Base-by-base conservation (phyloP, 1,284 basidiomycete species). In the Irpex rosettiformis region DNA sequence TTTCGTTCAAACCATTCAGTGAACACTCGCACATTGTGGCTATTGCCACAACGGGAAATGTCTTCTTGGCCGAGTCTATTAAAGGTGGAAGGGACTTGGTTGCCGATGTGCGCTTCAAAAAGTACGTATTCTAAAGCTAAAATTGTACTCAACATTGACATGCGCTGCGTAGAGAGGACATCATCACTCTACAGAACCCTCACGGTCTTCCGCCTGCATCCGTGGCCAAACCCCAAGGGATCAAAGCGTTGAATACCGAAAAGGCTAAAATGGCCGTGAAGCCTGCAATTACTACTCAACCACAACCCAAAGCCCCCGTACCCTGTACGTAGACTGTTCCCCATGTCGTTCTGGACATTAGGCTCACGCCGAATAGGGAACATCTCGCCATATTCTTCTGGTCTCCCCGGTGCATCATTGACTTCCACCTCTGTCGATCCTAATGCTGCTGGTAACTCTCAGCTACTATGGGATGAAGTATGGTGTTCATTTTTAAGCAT, bases 341-440 rank as follows among this genome's bases (percentile, higher is more conserved):
- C 28, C 28, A 16, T 21, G 48, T 40, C 53, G 16, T 47, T 24
- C 42, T 18, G 24, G 18, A 51, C 24, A 8, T 16, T 25, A 11
- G 13, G 11, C 21, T 33, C 58, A 43, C 54, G 42, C 52, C 47
- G 48, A 37, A 13, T 51, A 91, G 94, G 95, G 86, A 97, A 98
- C 69, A 82, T 92, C 3, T 94, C 94, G 3, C 92, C 93, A 4
- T 94, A 92, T 69, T 94, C 94, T 0, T 94, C 83, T 30, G 96
- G 96, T n/a, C 79, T 89, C 49, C 84, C 93, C 1, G 95, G 96
- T 27, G 96, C 96, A 1, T 94, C 94, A 1, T 77, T 99, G 52
- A 99, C 97, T 0, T 95, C 93, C 2, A 98, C 96, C 0, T 89
- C 93, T 1, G 82, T 96, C 48, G 92, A 93, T 64, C 89, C 94